phyloP scores from a whole-genome alignment of 805 yeast species.

The Barnettozyma pratensis region DNA sequence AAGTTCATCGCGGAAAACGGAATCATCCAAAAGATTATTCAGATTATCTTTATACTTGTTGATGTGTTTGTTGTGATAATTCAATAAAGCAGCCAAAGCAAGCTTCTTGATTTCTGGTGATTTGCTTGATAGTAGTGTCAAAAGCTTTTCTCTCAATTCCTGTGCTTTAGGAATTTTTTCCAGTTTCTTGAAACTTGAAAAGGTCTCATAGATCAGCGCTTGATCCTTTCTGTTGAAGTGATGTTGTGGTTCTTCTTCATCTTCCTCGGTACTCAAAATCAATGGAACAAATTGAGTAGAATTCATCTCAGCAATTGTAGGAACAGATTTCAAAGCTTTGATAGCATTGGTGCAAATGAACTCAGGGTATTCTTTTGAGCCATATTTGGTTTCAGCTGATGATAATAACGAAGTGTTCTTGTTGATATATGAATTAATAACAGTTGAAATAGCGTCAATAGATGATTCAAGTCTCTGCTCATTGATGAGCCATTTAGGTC shows the following conservation, averaged over 20 bases:
- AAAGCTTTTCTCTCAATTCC: conserved; percentile 47
- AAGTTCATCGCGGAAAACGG: conserved; percentile 80
- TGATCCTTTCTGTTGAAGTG: conserved; percentile 49
- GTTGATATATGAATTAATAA: conserved; percentile 9
- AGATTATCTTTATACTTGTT: conserved; percentile 70
- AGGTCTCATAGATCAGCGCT: conserved; percentile 52
- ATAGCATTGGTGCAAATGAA: conserved; percentile 47
- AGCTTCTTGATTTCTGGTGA: conserved; percentile 59
- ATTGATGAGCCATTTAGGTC: conserved; percentile 15
- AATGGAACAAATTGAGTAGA: conserved; percentile 53
- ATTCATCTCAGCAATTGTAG: conserved; percentile 64
- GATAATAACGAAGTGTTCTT: conserved; percentile 8
- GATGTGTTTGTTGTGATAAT: conserved; percentile 53
- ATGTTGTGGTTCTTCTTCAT: conserved; percentile 14
- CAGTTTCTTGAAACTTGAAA: conserved; percentile 61
- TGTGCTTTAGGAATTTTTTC: conserved; percentile 47
- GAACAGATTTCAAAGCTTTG: conserved; percentile 51
- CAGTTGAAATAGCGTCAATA: conserved; percentile 7
- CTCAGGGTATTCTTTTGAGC: conserved; percentile 10
- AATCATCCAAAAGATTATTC: conserved; percentile 72
- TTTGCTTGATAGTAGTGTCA: conserved; percentile 57
- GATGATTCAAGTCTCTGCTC: conserved; percentile 16
- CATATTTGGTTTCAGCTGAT: conserved; percentile 12
- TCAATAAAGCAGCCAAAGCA: conserved; percentile 65
- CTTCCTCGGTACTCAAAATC: conserved; percentile 32